phyloP scores from a whole-genome alignment of 179 eudicot genomes.

The Patellifolia procumbens region DNA sequence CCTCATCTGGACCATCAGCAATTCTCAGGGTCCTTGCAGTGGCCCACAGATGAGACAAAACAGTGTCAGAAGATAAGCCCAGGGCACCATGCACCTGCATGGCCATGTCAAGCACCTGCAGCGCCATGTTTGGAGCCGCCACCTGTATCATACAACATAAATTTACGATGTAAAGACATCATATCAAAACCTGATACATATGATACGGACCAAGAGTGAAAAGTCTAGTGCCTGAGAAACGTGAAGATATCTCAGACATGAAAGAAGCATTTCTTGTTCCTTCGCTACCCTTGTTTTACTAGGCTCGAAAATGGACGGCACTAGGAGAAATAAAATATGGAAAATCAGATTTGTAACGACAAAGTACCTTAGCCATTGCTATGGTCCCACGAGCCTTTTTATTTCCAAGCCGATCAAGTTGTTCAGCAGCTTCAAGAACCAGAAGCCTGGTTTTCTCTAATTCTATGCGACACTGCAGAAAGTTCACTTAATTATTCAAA shows the following conservation, averaged over 20 bases:
- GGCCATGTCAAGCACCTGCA: conserved; percentile 89
- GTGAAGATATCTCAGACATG: not conserved
- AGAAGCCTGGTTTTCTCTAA: conserved; percentile 78
- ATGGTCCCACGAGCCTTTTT: conserved; percentile 83
- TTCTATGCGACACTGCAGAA: conserved; percentile 83
- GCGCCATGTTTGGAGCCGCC: conserved; percentile 91
- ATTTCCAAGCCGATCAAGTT: conserved; percentile 93
- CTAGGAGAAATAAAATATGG: not conserved
- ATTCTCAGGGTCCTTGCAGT: conserved; percentile 83
- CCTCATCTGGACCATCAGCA: conserved; percentile 99
- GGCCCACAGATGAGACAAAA: conserved; percentile 90
- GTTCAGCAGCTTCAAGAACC: conserved; percentile 95
- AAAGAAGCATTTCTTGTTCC: not conserved
- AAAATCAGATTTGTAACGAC: not conserved
- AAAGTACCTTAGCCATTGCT: conserved; percentile 94
- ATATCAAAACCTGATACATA: not conserved
- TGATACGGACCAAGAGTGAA: not conserved
- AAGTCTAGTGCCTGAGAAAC: not conserved
- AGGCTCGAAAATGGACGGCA: not conserved
- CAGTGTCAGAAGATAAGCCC: conserved; percentile 86
- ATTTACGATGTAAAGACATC: not conserved
- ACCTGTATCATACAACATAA: conserved; percentile 42
- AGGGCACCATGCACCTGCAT: conserved; percentile 98
- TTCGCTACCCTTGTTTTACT: not conserved
- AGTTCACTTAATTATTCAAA: not conserved